Conservation (phyloP, 2,329 filamentous ascomycete genomes). For the Ceratocystis variospora region DNA sequence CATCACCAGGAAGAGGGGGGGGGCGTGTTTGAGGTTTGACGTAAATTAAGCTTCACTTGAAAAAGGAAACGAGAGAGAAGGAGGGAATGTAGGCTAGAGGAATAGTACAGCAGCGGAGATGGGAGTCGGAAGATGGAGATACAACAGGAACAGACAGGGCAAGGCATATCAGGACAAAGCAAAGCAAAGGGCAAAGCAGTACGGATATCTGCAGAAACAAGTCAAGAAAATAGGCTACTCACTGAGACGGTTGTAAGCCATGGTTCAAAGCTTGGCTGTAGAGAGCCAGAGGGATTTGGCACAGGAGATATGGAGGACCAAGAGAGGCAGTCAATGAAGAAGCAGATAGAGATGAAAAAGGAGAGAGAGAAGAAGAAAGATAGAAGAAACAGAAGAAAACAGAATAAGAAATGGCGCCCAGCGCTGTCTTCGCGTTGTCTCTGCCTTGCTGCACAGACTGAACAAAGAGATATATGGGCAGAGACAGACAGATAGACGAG, state of each 20-base stretch:
- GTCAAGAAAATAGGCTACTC: slow-evolving; percentile 14
- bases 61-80: neutral
- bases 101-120: neutral
- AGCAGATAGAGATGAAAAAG: neutral
- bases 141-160: neutral
- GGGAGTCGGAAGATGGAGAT: neutral
- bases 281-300: neutral
- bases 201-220: neutral
- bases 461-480: no score
- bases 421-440: no score
- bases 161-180: neutral
- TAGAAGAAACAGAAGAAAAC: neutral
- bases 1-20: neutral
- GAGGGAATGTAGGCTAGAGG: neutral
- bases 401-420: no score
- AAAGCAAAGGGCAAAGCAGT: slow-evolving; percentile 1
- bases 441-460: no score
- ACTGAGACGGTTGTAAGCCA: slow-evolving; percentile 21
- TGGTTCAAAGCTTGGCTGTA: slow-evolving; percentile 9
- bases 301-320: neutral
- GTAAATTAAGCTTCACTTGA: slow-evolving; percentile 1
- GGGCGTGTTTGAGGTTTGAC: slow-evolving; percentile 14
- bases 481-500: no score
- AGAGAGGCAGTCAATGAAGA: neutral
- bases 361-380: neutral